Conservation (phyloP, 306 rosid species). For the Quercus alba region DNA sequence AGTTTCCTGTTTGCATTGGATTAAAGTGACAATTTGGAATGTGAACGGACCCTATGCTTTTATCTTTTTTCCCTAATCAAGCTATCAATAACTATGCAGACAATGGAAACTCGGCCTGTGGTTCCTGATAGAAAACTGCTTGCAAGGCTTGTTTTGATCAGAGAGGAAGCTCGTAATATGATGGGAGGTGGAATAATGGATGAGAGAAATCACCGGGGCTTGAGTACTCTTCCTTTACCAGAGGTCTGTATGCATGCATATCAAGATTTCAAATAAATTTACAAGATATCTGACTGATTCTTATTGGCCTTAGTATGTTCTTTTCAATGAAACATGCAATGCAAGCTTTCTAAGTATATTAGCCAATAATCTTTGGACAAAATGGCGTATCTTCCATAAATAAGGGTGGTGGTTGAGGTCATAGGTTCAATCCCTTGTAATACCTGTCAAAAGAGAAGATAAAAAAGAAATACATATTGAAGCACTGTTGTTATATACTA, state of each 20-base stretch:
- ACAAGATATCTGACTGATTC: neutral
- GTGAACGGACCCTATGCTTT: neutral
- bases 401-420: neutral
- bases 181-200: slow-evolving; percentile 97
- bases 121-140: slow-evolving; percentile 89
- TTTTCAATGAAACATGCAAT: neutral
- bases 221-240: slow-evolving; percentile 79
- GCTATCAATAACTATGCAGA: slow-evolving; percentile 39
- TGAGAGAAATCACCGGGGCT: slow-evolving; percentile 88
- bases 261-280: slow-evolving; percentile 16
- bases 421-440: neutral
- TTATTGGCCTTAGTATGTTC: neutral
- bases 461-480: neutral
- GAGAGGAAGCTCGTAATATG: slow-evolving; percentile 97
- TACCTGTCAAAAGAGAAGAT: neutral
- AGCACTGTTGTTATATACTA: neutral
- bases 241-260: slow-evolving; percentile 53
- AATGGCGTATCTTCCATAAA: neutral
- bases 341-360: neutral
- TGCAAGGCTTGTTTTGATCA: slow-evolving; percentile 93
- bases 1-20: neutral
- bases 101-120: slow-evolving; percentile 90
- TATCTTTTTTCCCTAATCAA: neutral
- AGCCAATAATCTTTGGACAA: neutral
- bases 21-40: slow-evolving; percentile 1